Evolutionary conservation across 129 eudicot genomes (phyloP).

Genomic region (Flaveria bidentis): DNA sequence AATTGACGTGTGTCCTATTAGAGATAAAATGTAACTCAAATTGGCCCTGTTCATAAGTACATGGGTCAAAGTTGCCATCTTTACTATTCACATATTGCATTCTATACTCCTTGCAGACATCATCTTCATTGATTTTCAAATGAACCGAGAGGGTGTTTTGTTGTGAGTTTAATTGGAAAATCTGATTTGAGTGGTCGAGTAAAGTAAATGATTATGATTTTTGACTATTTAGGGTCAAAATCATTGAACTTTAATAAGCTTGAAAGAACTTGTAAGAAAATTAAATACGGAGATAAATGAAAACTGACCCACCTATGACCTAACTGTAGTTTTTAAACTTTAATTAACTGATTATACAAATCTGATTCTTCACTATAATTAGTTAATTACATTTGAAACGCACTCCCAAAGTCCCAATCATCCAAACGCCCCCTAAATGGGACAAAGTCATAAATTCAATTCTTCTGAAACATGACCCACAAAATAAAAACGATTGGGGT

Average conservation of each 20-base stretch:
- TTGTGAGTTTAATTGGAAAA: background rate
- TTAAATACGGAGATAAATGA: background rate
- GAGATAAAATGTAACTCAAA: background rate
- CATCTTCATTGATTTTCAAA: background rate
- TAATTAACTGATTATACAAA: background rate
- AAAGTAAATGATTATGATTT: background rate
- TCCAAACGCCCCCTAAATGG: constrained; percentile 7
- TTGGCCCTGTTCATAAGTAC: background rate
- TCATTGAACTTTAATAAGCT: background rate
- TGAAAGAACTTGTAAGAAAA: background rate
- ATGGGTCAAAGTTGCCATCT: background rate
- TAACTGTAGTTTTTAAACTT: background rate
- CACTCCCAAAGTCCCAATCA: background rate
- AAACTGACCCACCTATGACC: background rate
- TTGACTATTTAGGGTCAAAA: background rate
- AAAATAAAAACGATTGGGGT: background rate
- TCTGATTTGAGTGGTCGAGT: background rate
- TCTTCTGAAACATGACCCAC: background rate
- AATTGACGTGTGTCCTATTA: background rate
- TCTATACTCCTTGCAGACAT: background rate
- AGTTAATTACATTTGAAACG: background rate
- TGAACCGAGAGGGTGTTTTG: background rate
- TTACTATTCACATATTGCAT: background rate
- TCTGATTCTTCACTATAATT: constrained; percentile 2
- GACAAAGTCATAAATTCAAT: background rate